phyloP scores from a whole-genome alignment of 805 yeast genomes.

The Jamesozyma jinghongensis region DNA sequence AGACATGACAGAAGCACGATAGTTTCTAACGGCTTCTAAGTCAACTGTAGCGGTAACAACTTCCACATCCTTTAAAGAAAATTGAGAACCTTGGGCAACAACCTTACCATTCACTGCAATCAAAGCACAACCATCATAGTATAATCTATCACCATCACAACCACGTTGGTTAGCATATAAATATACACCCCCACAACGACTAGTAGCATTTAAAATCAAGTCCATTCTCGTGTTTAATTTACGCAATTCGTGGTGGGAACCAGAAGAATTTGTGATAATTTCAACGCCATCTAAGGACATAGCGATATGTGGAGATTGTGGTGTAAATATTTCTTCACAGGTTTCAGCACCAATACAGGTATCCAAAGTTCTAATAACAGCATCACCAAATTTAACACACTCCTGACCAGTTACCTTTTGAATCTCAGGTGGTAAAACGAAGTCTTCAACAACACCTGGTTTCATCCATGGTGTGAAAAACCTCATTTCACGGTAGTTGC shows the following conservation, averaged over 20 bases:
- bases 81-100: constrained; percentile 90
- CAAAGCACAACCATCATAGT: constrained; percentile 95
- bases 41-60: constrained; percentile 94
- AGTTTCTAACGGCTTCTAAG: constrained; percentile 79
- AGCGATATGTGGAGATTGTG: constrained; percentile 86
- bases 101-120: constrained; percentile 88
- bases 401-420: constrained; percentile 57
- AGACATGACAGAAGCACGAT: constrained; percentile 60
- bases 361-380: constrained; percentile 72
- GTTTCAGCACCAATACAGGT: constrained; percentile 96
- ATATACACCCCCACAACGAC: constrained; percentile 94
- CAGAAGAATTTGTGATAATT: constrained; percentile 89
- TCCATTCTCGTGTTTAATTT: constrained; percentile 79
- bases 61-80: constrained; percentile 83
- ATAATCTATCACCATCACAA: constrained; percentile 95
- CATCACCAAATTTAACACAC: constrained; percentile 80
- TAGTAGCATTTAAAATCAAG: constrained; percentile 83
- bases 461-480: constrained; percentile 92
- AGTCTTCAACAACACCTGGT: constrained; percentile 64
- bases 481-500: constrained; percentile 96
- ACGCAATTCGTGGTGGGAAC: constrained; percentile 95
- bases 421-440: constrained; percentile 61
- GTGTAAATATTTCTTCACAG: constrained; percentile 95
- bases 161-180: constrained; percentile 93
- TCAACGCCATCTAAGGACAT: constrained; percentile 97